Evolutionary conservation across 805 yeast genomes (phyloP).

Genomic region (Henningerozyma blattae): DNA sequence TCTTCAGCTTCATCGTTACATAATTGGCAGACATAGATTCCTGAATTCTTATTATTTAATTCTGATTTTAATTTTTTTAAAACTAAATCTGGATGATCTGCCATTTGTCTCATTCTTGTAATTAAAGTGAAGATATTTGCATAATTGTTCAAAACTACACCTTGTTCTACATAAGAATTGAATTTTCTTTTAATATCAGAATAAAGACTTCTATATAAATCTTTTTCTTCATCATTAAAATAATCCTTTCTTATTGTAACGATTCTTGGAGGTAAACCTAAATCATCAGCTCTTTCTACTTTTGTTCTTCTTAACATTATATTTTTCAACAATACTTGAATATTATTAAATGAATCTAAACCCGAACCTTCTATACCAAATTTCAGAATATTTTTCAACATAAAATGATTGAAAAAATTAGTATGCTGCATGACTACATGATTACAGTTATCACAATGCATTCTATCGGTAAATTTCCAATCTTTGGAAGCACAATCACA

Average conservation of each 20-base stretch:
- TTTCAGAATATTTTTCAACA: constrained; percentile 87
- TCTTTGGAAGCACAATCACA: constrained; percentile 75
- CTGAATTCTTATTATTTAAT: constrained; percentile 23
- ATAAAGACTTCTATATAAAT: constrained; percentile 76
- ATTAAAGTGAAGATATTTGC: constrained; percentile 94
- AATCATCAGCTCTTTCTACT: constrained; percentile 91
- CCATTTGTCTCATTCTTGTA: constrained; percentile 95
- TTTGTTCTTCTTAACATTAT: constrained; percentile 92
- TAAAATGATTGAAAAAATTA: constrained; percentile 89
- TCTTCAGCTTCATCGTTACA: constrained; percentile 99
- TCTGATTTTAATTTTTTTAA: constrained; percentile 48
- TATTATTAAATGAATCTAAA: constrained; percentile 57
- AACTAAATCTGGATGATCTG: constrained; percentile 96
- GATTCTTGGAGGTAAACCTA: constrained; percentile 92
- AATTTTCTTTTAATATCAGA: constrained; percentile 79
- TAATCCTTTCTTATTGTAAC: constrained; percentile 79
- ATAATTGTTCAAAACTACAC: constrained; percentile 91
- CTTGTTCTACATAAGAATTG: constrained; percentile 88
- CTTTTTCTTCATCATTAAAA: constrained; percentile 93
- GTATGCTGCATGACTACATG: constrained; percentile 94
- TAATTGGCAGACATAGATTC: constrained; percentile 67
- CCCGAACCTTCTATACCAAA: constrained; percentile 79
- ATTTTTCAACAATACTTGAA: constrained; percentile 62
- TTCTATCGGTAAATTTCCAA: constrained; percentile 78
- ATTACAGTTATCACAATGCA: constrained; percentile 77